Conservation (phyloP, 2,329 filamentous ascomycete genomes). For the Camptophora hylomeconis region DNA sequence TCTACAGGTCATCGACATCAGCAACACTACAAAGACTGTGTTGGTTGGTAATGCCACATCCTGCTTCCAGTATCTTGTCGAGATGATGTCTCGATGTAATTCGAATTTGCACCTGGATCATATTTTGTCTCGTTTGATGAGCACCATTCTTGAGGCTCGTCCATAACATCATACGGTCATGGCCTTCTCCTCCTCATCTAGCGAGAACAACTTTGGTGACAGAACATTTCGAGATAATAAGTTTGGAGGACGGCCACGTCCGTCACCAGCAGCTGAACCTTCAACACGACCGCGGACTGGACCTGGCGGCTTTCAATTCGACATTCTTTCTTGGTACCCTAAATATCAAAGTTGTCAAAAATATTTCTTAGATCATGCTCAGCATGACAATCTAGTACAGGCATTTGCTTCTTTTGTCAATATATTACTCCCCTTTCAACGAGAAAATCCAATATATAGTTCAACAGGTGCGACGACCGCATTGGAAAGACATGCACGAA, state of each 20-base stretch:
- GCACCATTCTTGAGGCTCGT: too few relatives aligned
- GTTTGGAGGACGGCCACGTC: slow-evolving; percentile 4
- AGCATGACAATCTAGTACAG: slow-evolving; percentile 71
- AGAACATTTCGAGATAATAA: slow-evolving; percentile 9
- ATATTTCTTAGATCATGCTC: slow-evolving; percentile 85
- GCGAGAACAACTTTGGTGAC: slow-evolving; percentile 10
- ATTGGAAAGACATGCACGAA: slow-evolving; percentile 7
- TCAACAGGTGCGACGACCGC: slow-evolving; percentile 20
- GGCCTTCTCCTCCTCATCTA: slow-evolving; percentile 17
- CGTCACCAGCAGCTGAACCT: slow-evolving; percentile 9
- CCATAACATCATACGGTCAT: too few relatives aligned
- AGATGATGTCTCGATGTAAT: too few relatives aligned
- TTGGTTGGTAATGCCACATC: too few relatives aligned
- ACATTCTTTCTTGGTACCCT: slow-evolving; percentile 83
- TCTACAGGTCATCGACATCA: too few relatives aligned
- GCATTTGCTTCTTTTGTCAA: slow-evolving; percentile 84
- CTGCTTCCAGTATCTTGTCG: too few relatives aligned
- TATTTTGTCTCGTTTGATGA: too few relatives aligned
- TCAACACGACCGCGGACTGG: slow-evolving; percentile 10
- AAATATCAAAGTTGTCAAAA: slow-evolving; percentile 79
- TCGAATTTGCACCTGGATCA: too few relatives aligned
- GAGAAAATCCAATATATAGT: slow-evolving; percentile 36
- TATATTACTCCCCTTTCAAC: slow-evolving; percentile 80
- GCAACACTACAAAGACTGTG: too few relatives aligned
- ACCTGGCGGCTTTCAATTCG: slow-evolving; percentile 34